Base-by-base conservation (phyloP, 2,329 filamentous ascomycete species). In the Ambrosiella beaveri region DNA sequence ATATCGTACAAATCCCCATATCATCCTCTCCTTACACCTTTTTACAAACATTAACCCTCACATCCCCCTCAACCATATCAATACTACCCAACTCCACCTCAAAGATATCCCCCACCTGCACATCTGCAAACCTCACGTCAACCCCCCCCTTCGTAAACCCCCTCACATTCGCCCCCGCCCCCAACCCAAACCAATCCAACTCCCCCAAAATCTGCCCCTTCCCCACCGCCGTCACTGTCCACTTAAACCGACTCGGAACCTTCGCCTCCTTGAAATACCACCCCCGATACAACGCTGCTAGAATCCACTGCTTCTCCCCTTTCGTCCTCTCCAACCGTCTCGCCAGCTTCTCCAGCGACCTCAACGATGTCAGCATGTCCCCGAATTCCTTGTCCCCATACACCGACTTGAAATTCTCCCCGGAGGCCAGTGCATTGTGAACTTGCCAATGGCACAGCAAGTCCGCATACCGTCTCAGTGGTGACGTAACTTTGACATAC, bases 391-490 rank as follows among this genome's bases (percentile, higher is more conserved):
- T 19, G 2, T n/a, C 17, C 4, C 9, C 13, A 19, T 27, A 51
- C 8, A 51, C 47, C 6, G 15, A 9, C 8, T 9, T 19, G 15
- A 3, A n/a, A 3, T 27, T 61, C 7, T 73, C 70, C 63, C 77
- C 74, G 60, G 44, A 8, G 7, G 71, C 69, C 38, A 85, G 68
- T 8, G 78, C 75, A 1, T 75, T 76, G 64, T 83, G 76, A 61
- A 85, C 78, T 66, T 85, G 81, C 79, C 80, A 85, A 68, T 85
- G 81, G 1, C 78, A 74, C 38, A 85, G 65, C 52, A 85, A 69
- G 66, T 86, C 82, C 4, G 72, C 68, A 67, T 76, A 85, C 49
- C 82, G 76, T 39, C 82, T 79, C n/a, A 86, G 72, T 15, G 82
- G 82, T 54, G 78, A 82, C 7, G 82, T 85, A 44, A 76, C 76